Evolutionary conservation across 2,329 filamentous ascomycete genomes (phyloP), one percentile per base, ranked within the genome.

Genomic region (Fusarium sublunatum): DNA sequence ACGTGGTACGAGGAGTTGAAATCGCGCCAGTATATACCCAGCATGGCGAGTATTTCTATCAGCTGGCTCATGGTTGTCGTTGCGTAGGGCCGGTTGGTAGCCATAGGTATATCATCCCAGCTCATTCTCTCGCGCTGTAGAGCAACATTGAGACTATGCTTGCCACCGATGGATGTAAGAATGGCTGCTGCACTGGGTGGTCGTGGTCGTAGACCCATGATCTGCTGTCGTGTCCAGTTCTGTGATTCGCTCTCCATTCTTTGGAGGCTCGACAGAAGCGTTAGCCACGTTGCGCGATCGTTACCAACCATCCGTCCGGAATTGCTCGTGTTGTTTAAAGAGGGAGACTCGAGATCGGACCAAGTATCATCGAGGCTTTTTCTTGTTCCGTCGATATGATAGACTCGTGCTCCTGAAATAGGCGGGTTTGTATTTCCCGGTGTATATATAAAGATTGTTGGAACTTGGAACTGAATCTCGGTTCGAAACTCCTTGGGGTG

Each of bases 161-260:
- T 60, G 0, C 48, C 42, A 3, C 55, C 38, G 24, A 60, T 38
- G 28, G 57, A 60, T 2, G 48, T 34, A 6, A 60, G 49, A 10
- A 60, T 60, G 1, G 57, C 57, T 26, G 57, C 41, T 0, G 55
- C 48, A 1, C 55, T 54, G 1, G 48, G 11, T 31, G 57, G 57
- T 2, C 57, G 41, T 1, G 57, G 57, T 7, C 48, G 19, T 1
- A 60, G 15, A 4, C 55, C 6, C 55, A 60, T 60, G 36, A 60
- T 60, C 5, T 60, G 57, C 2, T 60, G 57, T 3, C 57, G 35
- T 1, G 57, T 60, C 57, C 57, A 60, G 10, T 60, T 60, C 5
- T 54, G 57, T 1, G 57, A 60, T 2, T 60, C 41, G 1, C 48
- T 60, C 2, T 60, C 57, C 57, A 60, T 60, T 34, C 55, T 60